Base-by-base conservation (phyloP, 2,329 filamentous ascomycete species). In the Aspergillus persii region DNA sequence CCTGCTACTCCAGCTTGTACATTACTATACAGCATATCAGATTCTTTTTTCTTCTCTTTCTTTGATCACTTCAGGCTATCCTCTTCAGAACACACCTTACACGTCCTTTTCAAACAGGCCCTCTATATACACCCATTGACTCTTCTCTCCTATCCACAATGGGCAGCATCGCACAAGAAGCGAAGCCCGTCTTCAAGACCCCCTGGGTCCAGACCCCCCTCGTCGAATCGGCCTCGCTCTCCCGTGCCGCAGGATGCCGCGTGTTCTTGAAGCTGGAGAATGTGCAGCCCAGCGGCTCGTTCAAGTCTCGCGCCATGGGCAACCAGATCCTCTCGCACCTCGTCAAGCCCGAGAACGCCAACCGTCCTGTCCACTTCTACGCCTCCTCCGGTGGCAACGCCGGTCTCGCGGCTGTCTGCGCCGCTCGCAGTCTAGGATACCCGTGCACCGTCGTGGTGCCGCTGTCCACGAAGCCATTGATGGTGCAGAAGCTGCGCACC, bases 231-330 rank as follows among this genome's bases (percentile, higher is more conserved):
- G 79, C 82, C 53, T 79, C 84, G 12, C 81, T 93, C 41, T 92
- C 89, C 48, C 83, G 85, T 63, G 82, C 83, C 63, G 88, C 89
- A 65, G 90, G 89, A 74, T 93, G 89, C 79, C 88, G 89, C 78
- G 86, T 96, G 74, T 91, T 90, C 74, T 86, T 96, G 69, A 96
- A 96, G 75, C 85, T 95, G 62, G 91, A 96, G 68, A 91, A 90
- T 71, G 84, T 92, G 56, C 92, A 96, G 71, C 92, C 91, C 4
- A 89, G 89, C 26, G 90, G 90, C 63, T 93, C 90, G 44, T 96
- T 96, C 85, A 95, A 96, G 75, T 93, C 90, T 50, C 84, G 76
- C 65, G 90, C 89, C 31, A 85, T 94, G 61, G 90, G 90, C 53
- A 85, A 90, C 74, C 83, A 90, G 71, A 87, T 92, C 72, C 81